Base-by-base conservation (phyloP, 371 early-diverging fungal genomes). In the Thermomucor indicae-seudaticae region DNA sequence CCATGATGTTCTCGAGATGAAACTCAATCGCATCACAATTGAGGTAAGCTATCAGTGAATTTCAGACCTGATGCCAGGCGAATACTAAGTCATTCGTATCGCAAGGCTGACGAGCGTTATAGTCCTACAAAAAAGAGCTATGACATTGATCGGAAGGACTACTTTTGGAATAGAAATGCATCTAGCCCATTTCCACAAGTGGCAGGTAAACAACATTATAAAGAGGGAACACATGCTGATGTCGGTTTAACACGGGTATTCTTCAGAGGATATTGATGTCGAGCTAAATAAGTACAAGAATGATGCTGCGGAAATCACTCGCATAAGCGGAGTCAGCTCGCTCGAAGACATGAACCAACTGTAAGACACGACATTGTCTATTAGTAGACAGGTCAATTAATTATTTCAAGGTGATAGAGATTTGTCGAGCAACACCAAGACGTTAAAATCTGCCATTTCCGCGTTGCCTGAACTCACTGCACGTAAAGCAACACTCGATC, bases 111-210 rank as follows among this genome's bases (percentile, higher is more conserved):
- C 24, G 90, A 90, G 44, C 70, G 75, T n/a, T 46, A 46, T 27
- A 90, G 87, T 0, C 76, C 71, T 19, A 78, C 71, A 10, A 82
- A 81, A 42, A 92, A 90, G 62, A 79, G 76, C 24, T 96, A 90
- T 57, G 96, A 99, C 65, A 76, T 99, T 28, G 96, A 97, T 49
- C 81, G 75, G 20, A 81, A 81, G 60, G 97, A 95, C 64, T 86
- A 85, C 56, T 97, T 99, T 72, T 99, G 98, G 97, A 79, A 79
- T 29, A 86, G 84, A 63, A 94, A 97, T 69, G 85, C 93, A 6
- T 83, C 90, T 28, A 89, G 85, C 53, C 98, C 98, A 19, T 99
- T 99, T 65, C 99, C 98, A 8, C 86, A 95, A 62, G 99, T 98
- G 4, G 99, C 97, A 7, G 91, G 91, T 72, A 62, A 57, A 41